phyloP scores from a whole-genome alignment of 2,329 filamentous ascomycete species.

The Aspergillus piperis region DNA sequence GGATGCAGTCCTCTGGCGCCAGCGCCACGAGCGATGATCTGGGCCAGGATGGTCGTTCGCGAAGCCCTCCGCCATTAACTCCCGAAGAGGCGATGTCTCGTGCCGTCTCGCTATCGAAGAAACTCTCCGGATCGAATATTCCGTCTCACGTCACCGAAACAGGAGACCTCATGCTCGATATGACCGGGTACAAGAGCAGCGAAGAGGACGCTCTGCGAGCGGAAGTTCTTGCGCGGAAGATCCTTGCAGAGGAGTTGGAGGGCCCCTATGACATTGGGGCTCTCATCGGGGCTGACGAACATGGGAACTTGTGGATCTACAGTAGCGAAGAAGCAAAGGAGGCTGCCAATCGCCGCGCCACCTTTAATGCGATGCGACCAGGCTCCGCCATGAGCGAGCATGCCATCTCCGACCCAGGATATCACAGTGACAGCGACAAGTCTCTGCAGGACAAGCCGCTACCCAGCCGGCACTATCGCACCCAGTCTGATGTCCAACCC shows the following conservation, averaged over 20 bases:
- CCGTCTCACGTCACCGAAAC: slow-evolving; percentile 88
- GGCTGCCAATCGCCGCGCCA: slow-evolving; percentile 69
- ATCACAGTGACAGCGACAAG: slow-evolving; percentile 80
- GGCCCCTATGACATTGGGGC: slow-evolving; percentile 96
- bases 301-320: slow-evolving; percentile 99
- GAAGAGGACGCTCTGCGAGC: slow-evolving; percentile 90
- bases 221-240: slow-evolving; percentile 89
- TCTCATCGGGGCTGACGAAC: slow-evolving; percentile 90
- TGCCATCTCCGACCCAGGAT: slow-evolving; percentile 87
- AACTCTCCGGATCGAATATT: slow-evolving; percentile 86
- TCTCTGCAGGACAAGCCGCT: slow-evolving; percentile 68
- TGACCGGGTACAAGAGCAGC: slow-evolving; percentile 93
- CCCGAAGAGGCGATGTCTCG: slow-evolving; percentile 76
- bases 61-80: slow-evolving; percentile 74
- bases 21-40: slow-evolving; percentile 17
- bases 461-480: slow-evolving; percentile 52
- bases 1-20: slow-evolving; percentile 10
- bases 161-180: slow-evolving; percentile 95
- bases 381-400: slow-evolving; percentile 65
- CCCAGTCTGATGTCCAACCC: slow-evolving; percentile 69
- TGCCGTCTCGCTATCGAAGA: slow-evolving; percentile 80
- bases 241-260: slow-evolving; percentile 88
- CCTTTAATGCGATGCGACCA: slow-evolving; percentile 54
- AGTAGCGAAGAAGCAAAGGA: slow-evolving; percentile 96
- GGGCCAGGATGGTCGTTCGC: slow-evolving; percentile 53